Conservation (phyloP, 2,329 filamentous ascomycete genomes). For the Biscogniauxia marginata region DNA sequence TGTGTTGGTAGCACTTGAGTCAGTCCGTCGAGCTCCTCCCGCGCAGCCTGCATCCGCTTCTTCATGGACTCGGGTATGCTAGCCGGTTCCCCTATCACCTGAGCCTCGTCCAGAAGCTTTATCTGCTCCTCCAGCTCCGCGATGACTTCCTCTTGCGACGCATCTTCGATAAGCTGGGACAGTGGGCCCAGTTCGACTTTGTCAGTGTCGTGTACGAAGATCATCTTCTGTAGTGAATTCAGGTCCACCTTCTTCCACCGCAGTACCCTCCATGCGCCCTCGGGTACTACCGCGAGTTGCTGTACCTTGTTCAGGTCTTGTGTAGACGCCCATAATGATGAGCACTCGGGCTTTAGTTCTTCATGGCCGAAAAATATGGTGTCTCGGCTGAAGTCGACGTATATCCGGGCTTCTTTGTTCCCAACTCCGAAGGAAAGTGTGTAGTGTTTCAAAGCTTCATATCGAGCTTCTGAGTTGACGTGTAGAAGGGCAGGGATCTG, state of each 20-base stretch:
- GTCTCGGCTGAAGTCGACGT: conserved; percentile 32
- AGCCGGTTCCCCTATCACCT: conserved; percentile 8
- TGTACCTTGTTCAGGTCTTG: conserved; percentile 24
- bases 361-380: conserved; percentile 32
- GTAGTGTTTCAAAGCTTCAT: conserved; percentile 34
- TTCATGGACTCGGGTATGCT: conserved; percentile 21
- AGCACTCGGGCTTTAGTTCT: conserved; percentile 29
- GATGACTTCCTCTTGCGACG: conserved; percentile 17
- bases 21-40: conserved; percentile 31
- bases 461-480: conserved; percentile 32
- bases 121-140: conserved; percentile 21
- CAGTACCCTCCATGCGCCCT: conserved; percentile 32
- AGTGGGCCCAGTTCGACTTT: conserved; percentile 22
- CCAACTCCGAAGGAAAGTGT: conserved; percentile 28
- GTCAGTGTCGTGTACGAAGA: conserved; percentile 32
- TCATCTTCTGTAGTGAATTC: conserved; percentile 29
- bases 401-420: conserved; percentile 25
- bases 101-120: conserved; percentile 20
- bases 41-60: conserved; percentile 32
- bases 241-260: conserved; percentile 29
- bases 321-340: conserved; percentile 28
- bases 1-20: conserved; percentile 29
- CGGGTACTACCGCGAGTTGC: conserved; percentile 32
- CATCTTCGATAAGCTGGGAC: conserved; percentile 30
- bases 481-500: conserved; percentile 33